phyloP scores from a whole-genome alignment of 177 flowering plant species.

The Tripterygium wilfordii region DNA sequence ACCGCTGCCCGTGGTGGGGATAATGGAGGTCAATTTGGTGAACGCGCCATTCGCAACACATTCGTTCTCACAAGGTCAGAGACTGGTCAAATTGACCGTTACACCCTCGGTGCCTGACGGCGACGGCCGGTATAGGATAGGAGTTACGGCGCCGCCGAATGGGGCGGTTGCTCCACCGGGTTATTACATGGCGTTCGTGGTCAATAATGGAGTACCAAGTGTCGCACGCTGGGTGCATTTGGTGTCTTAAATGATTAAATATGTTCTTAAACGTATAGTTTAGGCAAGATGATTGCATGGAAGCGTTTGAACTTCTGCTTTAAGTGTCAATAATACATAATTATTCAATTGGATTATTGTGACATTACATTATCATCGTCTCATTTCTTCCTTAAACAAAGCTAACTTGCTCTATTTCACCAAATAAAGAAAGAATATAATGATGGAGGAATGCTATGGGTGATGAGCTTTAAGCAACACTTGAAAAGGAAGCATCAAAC shows the following conservation, averaged over 20 bases:
- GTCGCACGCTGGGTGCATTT: conserved; percentile 77
- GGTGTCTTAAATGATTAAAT: conserved; percentile 9
- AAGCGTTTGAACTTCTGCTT: too few relatives aligned
- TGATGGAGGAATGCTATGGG: too few relatives aligned
- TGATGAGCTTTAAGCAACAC: too few relatives aligned
- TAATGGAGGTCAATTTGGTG: conserved; percentile 57
- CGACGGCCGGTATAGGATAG: conserved; percentile 38
- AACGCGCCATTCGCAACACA: conserved; percentile 85
- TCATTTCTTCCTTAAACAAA: too few relatives aligned
- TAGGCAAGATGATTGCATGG: too few relatives aligned
- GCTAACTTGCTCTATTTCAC: too few relatives aligned
- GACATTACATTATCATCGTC: too few relatives aligned
- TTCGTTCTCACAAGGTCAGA: conserved; percentile 88
- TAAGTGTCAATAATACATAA: too few relatives aligned
- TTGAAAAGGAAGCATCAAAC: too few relatives aligned
- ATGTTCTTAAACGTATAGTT: background rate
- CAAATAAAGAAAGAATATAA: too few relatives aligned
- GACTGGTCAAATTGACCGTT: conserved; percentile 65
- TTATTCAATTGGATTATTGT: too few relatives aligned
- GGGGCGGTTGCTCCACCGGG: conserved; percentile 84
- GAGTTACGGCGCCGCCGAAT: conserved; percentile 58
- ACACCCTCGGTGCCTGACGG: conserved; percentile 37
- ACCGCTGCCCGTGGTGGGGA: conserved; percentile 58
- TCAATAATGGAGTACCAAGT: conserved; percentile 89
- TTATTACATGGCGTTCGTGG: conserved; percentile 82